Evolutionary conservation across 2,329 filamentous ascomycete genomes (phyloP).

Genomic region (Neodidymelliopsis sp.): DNA sequence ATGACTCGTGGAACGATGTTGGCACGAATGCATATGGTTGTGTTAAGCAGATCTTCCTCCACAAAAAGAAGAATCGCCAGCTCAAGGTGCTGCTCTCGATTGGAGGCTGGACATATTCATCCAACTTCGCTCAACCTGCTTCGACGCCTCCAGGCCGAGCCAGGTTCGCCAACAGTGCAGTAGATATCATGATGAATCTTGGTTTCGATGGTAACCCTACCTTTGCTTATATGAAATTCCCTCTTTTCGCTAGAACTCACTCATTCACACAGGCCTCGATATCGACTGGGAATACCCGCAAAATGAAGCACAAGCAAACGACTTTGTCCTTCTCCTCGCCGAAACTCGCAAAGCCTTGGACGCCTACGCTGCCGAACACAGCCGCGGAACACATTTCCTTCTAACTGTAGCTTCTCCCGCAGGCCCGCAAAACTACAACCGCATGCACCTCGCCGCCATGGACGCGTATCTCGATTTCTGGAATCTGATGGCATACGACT

Average conservation of each 20-base stretch:
- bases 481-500: conserved; percentile 87
- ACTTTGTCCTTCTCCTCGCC: conserved; percentile 44
- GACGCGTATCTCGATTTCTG: conserved; percentile 59
- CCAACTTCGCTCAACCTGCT: conserved; percentile 45
- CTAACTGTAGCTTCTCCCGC: conserved; percentile 57
- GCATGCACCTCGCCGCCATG: conserved; percentile 55
- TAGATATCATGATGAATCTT: conserved; percentile 42
- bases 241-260: background rate
- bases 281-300: conserved; percentile 50
- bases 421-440: conserved; percentile 54
- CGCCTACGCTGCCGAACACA: conserved; percentile 50
- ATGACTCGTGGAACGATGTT: conserved; percentile 50
- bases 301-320: conserved; percentile 40
- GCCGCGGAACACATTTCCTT: conserved; percentile 52
- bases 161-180: conserved; percentile 45
- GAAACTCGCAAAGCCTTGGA: conserved; percentile 48
- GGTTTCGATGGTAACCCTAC: conserved; percentile 44
- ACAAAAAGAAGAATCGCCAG: conserved; percentile 48
- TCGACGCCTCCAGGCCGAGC: conserved; percentile 39
- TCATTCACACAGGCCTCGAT: conserved; percentile 34
- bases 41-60: conserved; percentile 47
- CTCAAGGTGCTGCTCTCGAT: conserved; percentile 49
- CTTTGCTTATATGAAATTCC: background rate
- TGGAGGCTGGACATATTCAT: conserved; percentile 50
- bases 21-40: conserved; percentile 50